Evolutionary conservation across 2,329 filamentous ascomycete genomes (phyloP), one percentile per base, ranked within the genome.

Genomic region (Pseudocercospora fuligena): DNA sequence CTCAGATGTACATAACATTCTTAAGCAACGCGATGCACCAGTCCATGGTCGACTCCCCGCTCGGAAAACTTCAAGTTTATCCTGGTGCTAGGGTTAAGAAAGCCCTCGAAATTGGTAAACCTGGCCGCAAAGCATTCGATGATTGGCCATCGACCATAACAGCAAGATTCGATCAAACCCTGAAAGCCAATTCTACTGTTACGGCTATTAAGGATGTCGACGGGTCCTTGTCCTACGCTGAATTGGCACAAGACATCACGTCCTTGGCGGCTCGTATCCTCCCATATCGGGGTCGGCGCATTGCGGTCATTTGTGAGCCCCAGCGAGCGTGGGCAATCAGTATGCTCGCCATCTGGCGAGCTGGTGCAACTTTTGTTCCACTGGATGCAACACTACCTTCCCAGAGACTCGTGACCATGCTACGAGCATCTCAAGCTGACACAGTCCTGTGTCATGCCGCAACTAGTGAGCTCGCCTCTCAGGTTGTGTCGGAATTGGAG

Each of bases 311-410:
- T 9, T 66, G 65, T 21, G 63, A 66, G 31, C 67, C 67, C 0
- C 59, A 61, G 47, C 56, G 63, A 54, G 58, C 66, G 3, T 66
- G 65, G 63, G 49, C 68, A 3, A 29, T 66, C 36, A 51, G 63
- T n/a, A 67, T 69, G 65, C 65, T 68, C 43, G 67, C 63, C 4
- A 60, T 65, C 14, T 59, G 65, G 12, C 61, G 65, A 23, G 27
- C 61, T 1, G 67, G 69, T 19, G 65, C 57, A 0, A 64, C 61
- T 1, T 68, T 66, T 29, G 61, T 69, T 25, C 64, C 69, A n/a
- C 63, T 68, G 12, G 69, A 71, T 27, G 58, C 67, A 29, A 71
- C 65, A 25, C 64, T 70, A 16, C 66, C 68, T 54, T 29, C 46
- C 25, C 36, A 54, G 25, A 33, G 69, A 25, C 64, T 66, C 4